Evolutionary conservation across 345 rosid genomes (phyloP), one percentile per base, ranked within the genome.

Genomic region (Ceriops decandra): DNA sequence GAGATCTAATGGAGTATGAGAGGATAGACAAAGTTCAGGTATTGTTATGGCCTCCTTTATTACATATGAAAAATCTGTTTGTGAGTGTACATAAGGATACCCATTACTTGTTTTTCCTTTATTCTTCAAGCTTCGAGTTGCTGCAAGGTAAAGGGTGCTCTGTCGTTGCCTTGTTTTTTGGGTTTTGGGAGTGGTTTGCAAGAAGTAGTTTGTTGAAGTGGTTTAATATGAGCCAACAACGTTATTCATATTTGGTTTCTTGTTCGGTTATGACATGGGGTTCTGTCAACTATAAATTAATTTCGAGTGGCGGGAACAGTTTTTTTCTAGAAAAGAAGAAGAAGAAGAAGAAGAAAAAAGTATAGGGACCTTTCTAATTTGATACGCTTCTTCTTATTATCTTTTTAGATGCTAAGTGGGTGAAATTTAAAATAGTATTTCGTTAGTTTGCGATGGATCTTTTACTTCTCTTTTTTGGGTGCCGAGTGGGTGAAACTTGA

Each of bases 1-100:
- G 73, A 71, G 72, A 79, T 66, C 83, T 69, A 82, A 93, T 93
- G 99, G 99, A 95, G 78, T 95, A 95, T 80, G 98, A 90, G 85
- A 85, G 99, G 81, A 91, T 91, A 80, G 88, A 90, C 82, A 90
- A 91, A 72, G 85, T 79, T 63, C 96, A 86, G 93, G 93, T 91
- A 72, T 58, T 9, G 6, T 10, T 57, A 28, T 68, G 31, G 27
- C 30, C 16, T 26, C 56, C 46, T 62, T 24, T 56, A 11, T 56
- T 1, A 56, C 26, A 22, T 27, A 15, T 24, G 6, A 56, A 2
- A 32, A 22, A 35, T 7, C 61, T 35, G 47, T 30, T 57, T 64
- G 20, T 46, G 10, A 26, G 15, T 27, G 49, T 5, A 38, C 4
- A 60, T 10, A 54, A 11, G 28, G 57, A 17, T 15, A 36, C 82